Base-by-base conservation (phyloP, 2,329 filamentous ascomycete genomes). In the Xylaria sp. region DNA sequence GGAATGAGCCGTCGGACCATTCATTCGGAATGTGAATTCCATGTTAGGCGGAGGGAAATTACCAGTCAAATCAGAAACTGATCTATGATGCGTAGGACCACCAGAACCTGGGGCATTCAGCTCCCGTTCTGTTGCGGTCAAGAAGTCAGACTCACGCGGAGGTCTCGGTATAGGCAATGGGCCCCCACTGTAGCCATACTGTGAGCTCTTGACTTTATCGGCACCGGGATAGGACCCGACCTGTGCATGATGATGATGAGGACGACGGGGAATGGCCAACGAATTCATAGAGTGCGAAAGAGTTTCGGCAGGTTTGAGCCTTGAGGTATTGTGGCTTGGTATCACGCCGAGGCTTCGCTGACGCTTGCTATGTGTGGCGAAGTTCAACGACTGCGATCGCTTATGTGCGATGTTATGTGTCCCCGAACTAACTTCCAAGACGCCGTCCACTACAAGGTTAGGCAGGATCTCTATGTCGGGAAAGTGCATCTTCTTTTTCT, bases 391-490 rank as follows among this genome's bases (percentile, higher is more conserved):
- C 67, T 79, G 78, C 2, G 80, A 77, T 39, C 79, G 78, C 65
- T 77, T 76, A 68, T 80, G 79, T 4, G 55, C 45, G 12, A 61
- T 57, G n/a, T 66, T 65, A 5, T 68, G 46, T 6, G 73, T 65
- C 60, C 76, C 79, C 8, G 73, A 66, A 55, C 72, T 75, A 6
- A 73, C 71, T n/a, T 76, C 74, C 8, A 75, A 76, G 1, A 72
- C 70, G 36, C 76, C 73, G 10, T 81, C 80, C 41, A 81, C 82
- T 15, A 79, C 78, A 70, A 89, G 85, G 66, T 86, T 84, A 1
- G 87, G 86, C 4, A 89, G 80, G 20, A 89, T 86, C 77, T 89
- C 87, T 64, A 89, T 85, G 67, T 88, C 87, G 0, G 87, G 87
- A 1, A 89, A 83, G 64, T 85, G 82, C 4, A 74, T 77, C 39